phyloP scores from a whole-genome alignment of 768 basidiomycete genomes.

The Filobasidium floriforme region DNA sequence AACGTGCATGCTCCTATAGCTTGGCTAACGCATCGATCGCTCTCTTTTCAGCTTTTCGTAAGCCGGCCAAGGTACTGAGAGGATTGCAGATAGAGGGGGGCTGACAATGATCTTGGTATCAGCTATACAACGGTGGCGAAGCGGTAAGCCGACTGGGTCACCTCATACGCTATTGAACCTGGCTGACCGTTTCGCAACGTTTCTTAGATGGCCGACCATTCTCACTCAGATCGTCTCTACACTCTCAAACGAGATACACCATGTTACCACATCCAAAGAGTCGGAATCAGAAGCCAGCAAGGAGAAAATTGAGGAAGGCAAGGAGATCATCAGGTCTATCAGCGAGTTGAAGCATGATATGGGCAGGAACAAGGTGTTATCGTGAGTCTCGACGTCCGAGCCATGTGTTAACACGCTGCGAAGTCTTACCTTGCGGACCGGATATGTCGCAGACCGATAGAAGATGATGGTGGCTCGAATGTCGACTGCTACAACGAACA shows the following conservation, averaged over 20 bases:
- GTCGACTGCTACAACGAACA: slow-evolving; percentile 69
- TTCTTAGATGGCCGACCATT: slow-evolving; percentile 62
- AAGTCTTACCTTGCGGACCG: not conserved
- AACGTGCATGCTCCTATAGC: not conserved
- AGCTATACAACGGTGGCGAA: slow-evolving; percentile 39
- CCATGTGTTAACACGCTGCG: not conserved
- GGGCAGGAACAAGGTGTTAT: slow-evolving; percentile 63
- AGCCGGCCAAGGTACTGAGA: slow-evolving; percentile 2
- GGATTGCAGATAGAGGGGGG: not conserved
- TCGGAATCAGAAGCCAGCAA: slow-evolving; percentile 39
- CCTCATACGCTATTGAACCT: not conserved
- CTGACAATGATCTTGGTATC: not conserved
- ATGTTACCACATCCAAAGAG: slow-evolving; percentile 50
- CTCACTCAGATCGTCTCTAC: slow-evolving; percentile 71
- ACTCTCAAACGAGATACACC: slow-evolving; percentile 62
- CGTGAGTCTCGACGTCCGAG: slow-evolving; percentile 48
- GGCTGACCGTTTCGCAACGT: not conserved
- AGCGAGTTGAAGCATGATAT: slow-evolving; percentile 81
- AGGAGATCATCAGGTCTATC: slow-evolving; percentile 63
- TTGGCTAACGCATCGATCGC: not conserved
- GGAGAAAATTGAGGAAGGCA: slow-evolving; percentile 61
- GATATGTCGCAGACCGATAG: slow-evolving; percentile 53
- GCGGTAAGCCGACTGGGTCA: slow-evolving; percentile 8
- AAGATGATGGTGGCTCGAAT: slow-evolving; percentile 67
- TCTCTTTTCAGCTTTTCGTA: slow-evolving; percentile 27